phyloP scores from a whole-genome alignment of 495 filamentous ascomycete species.

The Neurospora sp. region DNA sequence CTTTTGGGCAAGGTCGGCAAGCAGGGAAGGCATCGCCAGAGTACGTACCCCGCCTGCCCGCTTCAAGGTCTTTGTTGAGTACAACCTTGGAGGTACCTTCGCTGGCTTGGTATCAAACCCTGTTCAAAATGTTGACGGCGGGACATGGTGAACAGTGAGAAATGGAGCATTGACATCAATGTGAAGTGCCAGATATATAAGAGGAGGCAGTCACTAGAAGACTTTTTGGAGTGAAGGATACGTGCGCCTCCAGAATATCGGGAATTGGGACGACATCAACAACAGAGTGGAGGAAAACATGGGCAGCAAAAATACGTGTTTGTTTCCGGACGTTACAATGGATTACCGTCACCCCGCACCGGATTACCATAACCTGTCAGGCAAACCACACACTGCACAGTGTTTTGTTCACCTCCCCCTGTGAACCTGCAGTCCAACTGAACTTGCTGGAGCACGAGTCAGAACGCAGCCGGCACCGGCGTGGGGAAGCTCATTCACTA shows the following conservation, averaged over 20 bases:
- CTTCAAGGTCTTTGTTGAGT: not conserved
- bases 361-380: not conserved
- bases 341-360: not conserved
- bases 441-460: constrained; percentile 3
- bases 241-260: not conserved
- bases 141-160: not conserved
- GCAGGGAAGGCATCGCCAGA: not conserved
- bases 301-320: not conserved
- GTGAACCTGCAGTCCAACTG: not conserved
- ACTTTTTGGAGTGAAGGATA: not conserved
- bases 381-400: not conserved
- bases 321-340: not conserved
- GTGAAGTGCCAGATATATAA: not conserved
- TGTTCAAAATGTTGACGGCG: not conserved
- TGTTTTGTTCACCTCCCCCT: not conserved
- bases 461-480: constrained; percentile 6
- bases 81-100: not conserved
- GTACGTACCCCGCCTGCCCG: not conserved
- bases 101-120: not conserved
- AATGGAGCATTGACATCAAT: not conserved
- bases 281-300: not conserved
- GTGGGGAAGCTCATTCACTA: constrained; percentile 1
- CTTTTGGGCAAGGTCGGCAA: not conserved
- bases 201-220: not conserved
- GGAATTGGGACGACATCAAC: not conserved